Base-by-base conservation (phyloP, 2,329 filamentous ascomycete genomes). In the Xylariaceae sp. region DNA sequence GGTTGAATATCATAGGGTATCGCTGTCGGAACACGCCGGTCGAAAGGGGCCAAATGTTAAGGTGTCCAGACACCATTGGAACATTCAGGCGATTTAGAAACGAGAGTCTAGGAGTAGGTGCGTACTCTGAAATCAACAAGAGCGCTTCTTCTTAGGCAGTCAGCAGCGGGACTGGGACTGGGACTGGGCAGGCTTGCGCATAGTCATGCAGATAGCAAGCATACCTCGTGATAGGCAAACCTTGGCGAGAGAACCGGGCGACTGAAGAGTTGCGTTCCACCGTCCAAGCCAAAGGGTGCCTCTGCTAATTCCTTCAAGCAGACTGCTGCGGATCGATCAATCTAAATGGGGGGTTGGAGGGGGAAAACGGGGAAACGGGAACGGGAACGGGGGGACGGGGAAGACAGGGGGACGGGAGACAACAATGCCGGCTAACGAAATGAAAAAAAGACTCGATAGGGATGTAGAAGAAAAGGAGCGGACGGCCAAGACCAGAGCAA, bases 401-500 rank as follows among this genome's bases (percentile, higher is more conserved):
- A 34, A 62, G 61, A 58, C 61, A 59, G 40, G 40, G 19, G 40
- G 10, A 15, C 18, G 54, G 43, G 45, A 44, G 47, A 48, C 58
- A 58, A 59, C 52, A 53, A 61, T 61, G 59, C 60, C 61, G 53
- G 57, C 58, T 61, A 59, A 58, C 53, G 59, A 50, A 62, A 60
- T 56, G 48, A 57, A 61, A 62, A 52, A 40, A 42, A 42, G n/a
- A 41, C 12, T 18, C 21, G 39, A 43, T 55, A 58, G 59, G 58
- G 54, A 58, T 56, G 51, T 51, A 61, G 53, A 61, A 54, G 59
- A 65, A 67, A 77, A 76, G 75, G 79, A 82, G 77, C 74, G 79
- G 79, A 82, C 79, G 79, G 79, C 68, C 77, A 74, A 80, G 71
- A 78, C 79, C 80, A 83, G 78, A 71, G 73, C 71, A 74, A 78